Evolutionary conservation across 495 filamentous ascomycete species (phyloP), one percentile per base, ranked within the genome.

Genomic region (Achaetomiella virescens): DNA sequence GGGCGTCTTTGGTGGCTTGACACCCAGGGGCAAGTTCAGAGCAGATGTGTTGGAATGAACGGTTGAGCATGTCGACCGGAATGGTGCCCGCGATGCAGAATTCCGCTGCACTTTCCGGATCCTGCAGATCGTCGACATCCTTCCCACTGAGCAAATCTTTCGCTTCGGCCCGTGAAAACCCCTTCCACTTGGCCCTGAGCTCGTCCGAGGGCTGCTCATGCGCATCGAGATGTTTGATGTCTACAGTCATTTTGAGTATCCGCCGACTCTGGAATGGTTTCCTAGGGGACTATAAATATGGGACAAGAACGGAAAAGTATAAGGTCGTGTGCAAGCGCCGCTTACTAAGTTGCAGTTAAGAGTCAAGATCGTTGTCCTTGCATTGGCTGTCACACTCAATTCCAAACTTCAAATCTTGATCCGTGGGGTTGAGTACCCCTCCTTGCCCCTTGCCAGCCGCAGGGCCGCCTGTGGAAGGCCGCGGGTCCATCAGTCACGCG

Each of bases 131-230:
- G 38, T 78, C 72, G 58, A 78, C 72, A 36, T 70, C 70, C 0
- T 62, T 59, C 51, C 69, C 70, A 24, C 61, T 59, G 45, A 68
- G 44, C 22, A 78, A 62, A 2, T 69, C 65, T n/a, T 65, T 62
- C 36, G 72, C 66, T n/a, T 75, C 70, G n/a, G 70, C 67, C 38
- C 63, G 70, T 15, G 71, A 66, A 42, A 71, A 73, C 25, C 40
- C 44, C 67, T 91, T 95, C 74, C 84, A 91, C 42, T 81, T 66
- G 37, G 72, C 70, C 38, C 79, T 78, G 43, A 95, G 70, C 20
- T 72, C 65, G 35, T 85, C 80, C 12, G 88, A 88, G 18, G 89
- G 86, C 49, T 77, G 79, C 67, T 86, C 80, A 63, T 88, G 80
- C 27, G 88, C 81, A 66, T 90, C 83, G 10, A 90, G 72, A 6